Conservation (phyloP, 345 rosid species). For the Dovyalis caffra region DNA sequence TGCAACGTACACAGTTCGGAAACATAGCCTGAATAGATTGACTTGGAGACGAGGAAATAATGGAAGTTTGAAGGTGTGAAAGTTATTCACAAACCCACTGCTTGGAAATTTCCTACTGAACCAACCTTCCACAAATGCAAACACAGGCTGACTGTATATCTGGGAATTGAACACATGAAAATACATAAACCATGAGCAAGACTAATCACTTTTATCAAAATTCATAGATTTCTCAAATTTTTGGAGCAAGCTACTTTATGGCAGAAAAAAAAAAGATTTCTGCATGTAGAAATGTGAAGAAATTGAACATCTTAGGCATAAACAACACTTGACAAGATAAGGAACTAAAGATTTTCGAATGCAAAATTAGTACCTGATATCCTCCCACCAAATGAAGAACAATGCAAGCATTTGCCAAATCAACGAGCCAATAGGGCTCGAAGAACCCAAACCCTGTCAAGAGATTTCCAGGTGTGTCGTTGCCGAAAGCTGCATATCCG, state of each 20-base stretch:
- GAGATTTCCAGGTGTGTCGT: slow-evolving; percentile 32
- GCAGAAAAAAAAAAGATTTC: too few relatives aligned
- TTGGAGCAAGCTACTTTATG: not conserved
- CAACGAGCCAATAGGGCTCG: slow-evolving; percentile 26
- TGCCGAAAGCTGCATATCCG: slow-evolving; percentile 46
- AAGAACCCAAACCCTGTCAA: slow-evolving; percentile 28
- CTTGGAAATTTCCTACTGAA: slow-evolving; percentile 34
- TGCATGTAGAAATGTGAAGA: too few relatives aligned
- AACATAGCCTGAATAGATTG: slow-evolving; percentile 42
- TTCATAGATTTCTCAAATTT: not conserved
- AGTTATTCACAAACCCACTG: slow-evolving; percentile 40
- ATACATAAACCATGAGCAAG: not conserved
- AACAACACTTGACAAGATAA: too few relatives aligned
- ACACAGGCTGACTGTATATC: slow-evolving; percentile 69
- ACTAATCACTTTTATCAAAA: not conserved
- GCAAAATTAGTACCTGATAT: slow-evolving; percentile 45
- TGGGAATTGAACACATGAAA: slow-evolving; percentile 21
- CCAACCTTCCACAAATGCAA: slow-evolving; percentile 59
- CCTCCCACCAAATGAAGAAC: slow-evolving; percentile 27
- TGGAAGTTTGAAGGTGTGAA: slow-evolving; percentile 33
- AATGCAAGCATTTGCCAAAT: slow-evolving; percentile 30
- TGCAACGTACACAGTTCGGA: slow-evolving; percentile 43
- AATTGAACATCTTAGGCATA: too few relatives aligned
- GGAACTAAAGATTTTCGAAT: not conserved
- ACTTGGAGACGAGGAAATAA: slow-evolving; percentile 29